phyloP scores from a whole-genome alignment of 2,329 filamentous ascomycete species.

The Fulvia fulva region DNA sequence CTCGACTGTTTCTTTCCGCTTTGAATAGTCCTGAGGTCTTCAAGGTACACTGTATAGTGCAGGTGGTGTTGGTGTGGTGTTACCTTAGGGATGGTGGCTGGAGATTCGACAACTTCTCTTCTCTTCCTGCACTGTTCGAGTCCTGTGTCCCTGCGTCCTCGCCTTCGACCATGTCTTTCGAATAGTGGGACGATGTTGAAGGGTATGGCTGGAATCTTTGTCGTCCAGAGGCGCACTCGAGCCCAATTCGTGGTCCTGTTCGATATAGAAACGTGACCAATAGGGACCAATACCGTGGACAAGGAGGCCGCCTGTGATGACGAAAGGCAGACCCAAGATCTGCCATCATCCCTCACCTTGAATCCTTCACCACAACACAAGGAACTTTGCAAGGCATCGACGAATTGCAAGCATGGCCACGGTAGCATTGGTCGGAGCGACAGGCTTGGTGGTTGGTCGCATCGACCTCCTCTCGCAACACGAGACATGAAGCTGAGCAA shows the following conservation, averaged over 20 bases:
- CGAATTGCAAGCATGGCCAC: conserved; percentile 40
- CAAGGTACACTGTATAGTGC: too few species aligned
- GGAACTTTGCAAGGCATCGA: neutral
- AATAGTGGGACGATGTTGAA: neutral
- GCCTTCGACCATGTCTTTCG: neutral
- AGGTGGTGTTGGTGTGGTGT: neutral
- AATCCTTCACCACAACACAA: neutral
- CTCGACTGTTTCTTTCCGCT: too few species aligned
- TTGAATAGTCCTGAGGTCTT: neutral
- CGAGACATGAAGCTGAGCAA: conserved; percentile 24
- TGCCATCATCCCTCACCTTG: neutral
- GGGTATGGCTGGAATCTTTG: neutral
- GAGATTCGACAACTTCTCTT: neutral
- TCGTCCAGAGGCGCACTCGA: neutral
- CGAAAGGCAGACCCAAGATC: neutral
- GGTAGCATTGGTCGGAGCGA: conserved; percentile 59
- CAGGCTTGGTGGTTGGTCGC: conserved; percentile 54
- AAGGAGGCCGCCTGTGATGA: neutral
- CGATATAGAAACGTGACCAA: neutral
- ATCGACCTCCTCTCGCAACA: neutral
- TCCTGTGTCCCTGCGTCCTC: neutral
- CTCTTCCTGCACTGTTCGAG: neutral
- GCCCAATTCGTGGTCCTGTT: neutral
- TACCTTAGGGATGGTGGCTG: neutral
- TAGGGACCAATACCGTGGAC: neutral